Percentiles rank a stretch among this genome's conserved stretches.
Conservation (phyloP, 257 asterid genomes). For the Craterostigma plantagineum region DNA sequence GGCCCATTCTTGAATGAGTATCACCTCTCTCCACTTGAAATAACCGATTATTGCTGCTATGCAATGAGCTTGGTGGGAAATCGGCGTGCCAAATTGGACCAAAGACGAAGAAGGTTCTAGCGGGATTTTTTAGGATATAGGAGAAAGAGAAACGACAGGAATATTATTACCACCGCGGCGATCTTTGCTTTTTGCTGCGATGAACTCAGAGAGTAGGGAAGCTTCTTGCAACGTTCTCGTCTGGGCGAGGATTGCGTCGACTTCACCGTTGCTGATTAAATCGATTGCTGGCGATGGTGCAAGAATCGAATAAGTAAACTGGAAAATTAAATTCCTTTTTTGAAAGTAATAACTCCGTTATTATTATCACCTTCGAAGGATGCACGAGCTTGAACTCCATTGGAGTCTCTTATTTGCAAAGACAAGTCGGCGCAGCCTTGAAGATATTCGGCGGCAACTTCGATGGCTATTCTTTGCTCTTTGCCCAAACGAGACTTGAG, state of each 20-base stretch:
- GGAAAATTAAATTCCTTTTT: too few species aligned
- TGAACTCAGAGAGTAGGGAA: conserved; percentile 15
- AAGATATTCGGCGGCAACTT: conserved; percentile 26
- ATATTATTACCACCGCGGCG: conserved; percentile 4
- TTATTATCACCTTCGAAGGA: too few species aligned
- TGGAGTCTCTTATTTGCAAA: conserved; percentile 16
- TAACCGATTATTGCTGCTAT: conserved; percentile 26
- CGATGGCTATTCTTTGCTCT: conserved; percentile 36
- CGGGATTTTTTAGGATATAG: conserved; percentile 6
- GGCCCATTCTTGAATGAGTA: conserved; percentile 18
- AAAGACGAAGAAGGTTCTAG: neutral
- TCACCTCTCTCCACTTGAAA: conserved; percentile 37
- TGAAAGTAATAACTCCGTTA: too few species aligned
- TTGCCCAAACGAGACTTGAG: conserved; percentile 22
- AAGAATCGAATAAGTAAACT: neutral
- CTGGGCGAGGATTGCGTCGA: conserved; percentile 26
- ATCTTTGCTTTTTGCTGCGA: too few species aligned
- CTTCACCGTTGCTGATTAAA: conserved; percentile 15
- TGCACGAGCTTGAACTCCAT: conserved; percentile 1
- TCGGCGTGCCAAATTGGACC: conserved; percentile 17
- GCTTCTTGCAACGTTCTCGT: conserved; percentile 37
- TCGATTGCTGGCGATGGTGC: conserved; percentile 22
- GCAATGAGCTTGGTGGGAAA: conserved; percentile 20
- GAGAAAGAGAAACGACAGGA: conserved; percentile 28
- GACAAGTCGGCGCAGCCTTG: conserved; percentile 13